Evolutionary conservation across 495 filamentous ascomycete genomes (phyloP).

Genomic region (Emericellopsis terricola): DNA sequence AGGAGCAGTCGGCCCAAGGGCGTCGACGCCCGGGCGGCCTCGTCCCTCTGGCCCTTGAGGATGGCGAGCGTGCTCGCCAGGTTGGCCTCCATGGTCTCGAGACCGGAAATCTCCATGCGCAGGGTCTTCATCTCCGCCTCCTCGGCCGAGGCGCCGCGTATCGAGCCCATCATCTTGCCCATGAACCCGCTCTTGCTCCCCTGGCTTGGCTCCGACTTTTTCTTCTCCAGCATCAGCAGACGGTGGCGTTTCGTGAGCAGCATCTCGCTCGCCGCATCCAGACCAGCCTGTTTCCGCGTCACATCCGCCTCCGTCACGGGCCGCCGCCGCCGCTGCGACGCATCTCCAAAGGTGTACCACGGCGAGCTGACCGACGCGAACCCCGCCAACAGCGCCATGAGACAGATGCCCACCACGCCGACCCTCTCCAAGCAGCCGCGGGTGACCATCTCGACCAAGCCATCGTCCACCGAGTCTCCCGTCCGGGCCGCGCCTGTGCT

Average conservation of each 20-base stretch:
- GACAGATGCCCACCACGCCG: slow-evolving; percentile 60
- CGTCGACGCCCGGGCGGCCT: slow-evolving; percentile 43
- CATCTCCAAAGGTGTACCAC: slow-evolving; percentile 60
- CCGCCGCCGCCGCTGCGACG: slow-evolving; percentile 18
- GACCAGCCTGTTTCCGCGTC: slow-evolving; percentile 49
- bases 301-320: slow-evolving; percentile 53
- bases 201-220: slow-evolving; percentile 20
- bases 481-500: slow-evolving; percentile 9
- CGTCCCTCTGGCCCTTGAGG: slow-evolving; percentile 37
- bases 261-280: slow-evolving; percentile 62
- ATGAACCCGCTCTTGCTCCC: slow-evolving; percentile 37
- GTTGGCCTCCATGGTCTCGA: slow-evolving; percentile 54
- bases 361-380: slow-evolving; percentile 66
- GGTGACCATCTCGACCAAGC: slow-evolving; percentile 29
- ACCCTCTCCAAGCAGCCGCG: slow-evolving; percentile 64
- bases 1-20: slow-evolving; percentile 38
- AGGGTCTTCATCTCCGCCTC: slow-evolving; percentile 44
- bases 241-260: slow-evolving; percentile 48
- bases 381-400: slow-evolving; percentile 68
- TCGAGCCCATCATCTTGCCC: slow-evolving; percentile 43
- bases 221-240: slow-evolving; percentile 45
- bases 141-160: slow-evolving; percentile 41
- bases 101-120: slow-evolving; percentile 56
- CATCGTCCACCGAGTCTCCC: background rate
- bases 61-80: slow-evolving; percentile 40